Percentiles rank a stretch among this genome's conserved stretches.
phyloP scores from a whole-genome alignment of 257 asterid species.

The Mitragyna speciosa region DNA sequence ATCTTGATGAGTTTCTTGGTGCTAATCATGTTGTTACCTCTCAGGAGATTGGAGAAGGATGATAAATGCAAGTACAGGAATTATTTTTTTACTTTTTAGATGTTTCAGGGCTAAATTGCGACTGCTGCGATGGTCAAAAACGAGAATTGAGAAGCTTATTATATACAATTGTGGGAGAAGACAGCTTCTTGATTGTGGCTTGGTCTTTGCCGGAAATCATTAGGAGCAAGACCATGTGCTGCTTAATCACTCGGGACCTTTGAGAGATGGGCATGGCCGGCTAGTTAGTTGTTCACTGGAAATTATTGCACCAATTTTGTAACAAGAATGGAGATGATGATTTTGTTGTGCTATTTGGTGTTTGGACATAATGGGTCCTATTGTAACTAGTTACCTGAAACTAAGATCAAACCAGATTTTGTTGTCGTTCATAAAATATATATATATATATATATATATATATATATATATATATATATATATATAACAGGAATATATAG shows the following conservation, averaged over 20 bases:
- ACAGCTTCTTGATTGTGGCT: neutral
- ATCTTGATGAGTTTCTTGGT: conserved; percentile 29
- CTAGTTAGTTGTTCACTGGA: neutral
- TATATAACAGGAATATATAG: no score
- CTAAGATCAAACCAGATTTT: neutral
- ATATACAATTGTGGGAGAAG: neutral
- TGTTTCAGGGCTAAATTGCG: neutral
- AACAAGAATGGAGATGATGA: no score
- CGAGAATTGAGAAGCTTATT: no score
- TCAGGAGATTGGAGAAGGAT: neutral
- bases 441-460: neutral
- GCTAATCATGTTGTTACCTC: conserved; percentile 23
- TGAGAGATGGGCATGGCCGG: neutral
- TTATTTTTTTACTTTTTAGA: no score
- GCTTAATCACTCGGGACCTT: neutral
- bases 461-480: no score
- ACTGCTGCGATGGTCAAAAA: neutral
- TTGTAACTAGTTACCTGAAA: neutral
- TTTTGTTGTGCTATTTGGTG: neutral
- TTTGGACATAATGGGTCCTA: neutral
- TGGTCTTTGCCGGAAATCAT: neutral
- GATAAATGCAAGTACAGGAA: neutral
- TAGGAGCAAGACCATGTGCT: conserved; percentile 1
- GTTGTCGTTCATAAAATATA: conserved; percentile 25
- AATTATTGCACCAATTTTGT: neutral